Base-by-base conservation (phyloP, 352 stramenopile genomes). In the Pythium plurisporium region DNA sequence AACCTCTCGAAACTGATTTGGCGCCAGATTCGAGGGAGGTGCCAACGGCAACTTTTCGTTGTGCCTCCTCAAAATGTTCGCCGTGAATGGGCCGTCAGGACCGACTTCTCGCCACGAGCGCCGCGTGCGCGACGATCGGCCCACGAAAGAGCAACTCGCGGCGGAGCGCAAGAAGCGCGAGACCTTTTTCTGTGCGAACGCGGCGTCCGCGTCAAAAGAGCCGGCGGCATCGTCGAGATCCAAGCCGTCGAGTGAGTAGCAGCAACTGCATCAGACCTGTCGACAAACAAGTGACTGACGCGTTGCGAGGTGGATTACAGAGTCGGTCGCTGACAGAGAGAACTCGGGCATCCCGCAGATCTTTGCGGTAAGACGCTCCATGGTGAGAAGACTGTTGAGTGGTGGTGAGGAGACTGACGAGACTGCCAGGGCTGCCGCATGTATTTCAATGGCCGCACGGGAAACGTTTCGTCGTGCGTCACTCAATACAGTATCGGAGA, bases 401-500 rank as follows among this genome's bases (percentile, higher is more conserved):
- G n/a, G n/a, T 48, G 7, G 41, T 48, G 11, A n/a, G 20, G 2
- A 7, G 53, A 54, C 17, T 37, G 23, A n/a, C 37, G 34, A 22
- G 2, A 33, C 5, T 45, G 14, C 1, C 46, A 94, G 81, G 82
- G 84, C 27, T 94, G 84, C 45, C 73, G 68, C 17, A 77, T 94
- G 41, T 74, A 87, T 27, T 92, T 94, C 55, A 91, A 94, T 48
- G 82, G 84, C 5, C 78, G 79, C 38, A 91, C 83, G 0, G 83
- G 79, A 54, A 91, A 92, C 48, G 68, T 94, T 8, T 90, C 84
- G 8, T 89, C 82, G 82, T 94, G 68, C 55, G 62, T 46, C 17
- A 23, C 14, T 22, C 19, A 4, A 23, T 36, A 0, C 11, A 14
- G n/a, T n/a, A n/a, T n/a, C n/a, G n/a, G n/a, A n/a, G n/a, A n/a